Conservation (phyloP, 176 grass and related monocot genomes). For the Carex littledalei region DNA sequence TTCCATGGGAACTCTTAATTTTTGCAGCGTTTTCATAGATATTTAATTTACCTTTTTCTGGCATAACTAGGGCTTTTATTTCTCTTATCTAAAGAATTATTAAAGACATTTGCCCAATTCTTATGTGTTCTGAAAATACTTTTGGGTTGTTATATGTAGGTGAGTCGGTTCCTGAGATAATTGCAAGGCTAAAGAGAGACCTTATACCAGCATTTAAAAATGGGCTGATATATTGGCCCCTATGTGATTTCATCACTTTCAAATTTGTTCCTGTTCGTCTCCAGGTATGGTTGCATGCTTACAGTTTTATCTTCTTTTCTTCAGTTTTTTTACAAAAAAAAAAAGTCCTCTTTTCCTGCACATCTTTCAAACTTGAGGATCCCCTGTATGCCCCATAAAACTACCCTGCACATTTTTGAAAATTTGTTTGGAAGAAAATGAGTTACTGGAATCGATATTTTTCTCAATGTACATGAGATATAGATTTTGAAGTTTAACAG, state of each 20-base stretch:
- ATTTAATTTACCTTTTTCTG: background rate
- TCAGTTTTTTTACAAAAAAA: background rate
- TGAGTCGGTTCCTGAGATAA: constrained; percentile 60
- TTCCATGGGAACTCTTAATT: background rate
- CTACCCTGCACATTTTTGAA: background rate
- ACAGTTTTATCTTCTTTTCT: constrained; percentile 17
- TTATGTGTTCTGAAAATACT: background rate
- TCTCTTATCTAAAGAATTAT: background rate
- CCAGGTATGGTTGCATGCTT: constrained; percentile 45
- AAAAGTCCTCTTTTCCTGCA: background rate
- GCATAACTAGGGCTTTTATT: background rate
- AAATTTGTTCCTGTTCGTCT: constrained; percentile 86
- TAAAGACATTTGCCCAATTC: background rate
- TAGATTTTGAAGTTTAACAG: background rate
- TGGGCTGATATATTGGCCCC: constrained; percentile 83
- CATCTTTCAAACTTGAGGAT: background rate
- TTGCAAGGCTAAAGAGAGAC: constrained; percentile 89
- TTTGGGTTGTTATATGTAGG: constrained; percentile 44
- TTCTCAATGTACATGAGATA: background rate
- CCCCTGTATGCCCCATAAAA: background rate
- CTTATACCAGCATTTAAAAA: constrained; percentile 64
- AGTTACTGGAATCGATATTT: background rate
- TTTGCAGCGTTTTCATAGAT: background rate
- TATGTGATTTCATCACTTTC: constrained; percentile 97
- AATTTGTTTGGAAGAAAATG: background rate